A percentile compares a stretch with the other conserved stretches of the same genome.
phyloP scores from a whole-genome alignment of 768 basidiomycete genomes.

The Mycena sanguinolenta region DNA sequence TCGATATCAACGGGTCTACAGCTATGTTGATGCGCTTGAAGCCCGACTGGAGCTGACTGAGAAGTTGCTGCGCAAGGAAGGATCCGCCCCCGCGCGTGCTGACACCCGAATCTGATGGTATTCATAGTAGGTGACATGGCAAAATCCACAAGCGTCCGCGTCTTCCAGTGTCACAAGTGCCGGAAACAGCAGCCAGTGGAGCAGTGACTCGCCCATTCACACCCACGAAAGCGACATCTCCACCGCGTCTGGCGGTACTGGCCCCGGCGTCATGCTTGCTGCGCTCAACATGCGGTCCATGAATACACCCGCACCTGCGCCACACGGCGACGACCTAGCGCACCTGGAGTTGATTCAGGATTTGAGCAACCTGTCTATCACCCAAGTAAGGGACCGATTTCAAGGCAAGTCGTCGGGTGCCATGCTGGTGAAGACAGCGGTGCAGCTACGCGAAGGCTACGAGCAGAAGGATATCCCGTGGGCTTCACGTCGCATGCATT shows the following conservation, averaged over 20 bases:
- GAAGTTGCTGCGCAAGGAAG: constrained; percentile 9
- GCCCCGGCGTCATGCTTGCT: constrained; percentile 25
- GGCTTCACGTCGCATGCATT: constrained; percentile 17
- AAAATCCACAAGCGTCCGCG: not conserved
- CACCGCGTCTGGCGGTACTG: not conserved
- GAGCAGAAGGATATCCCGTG: constrained; percentile 18
- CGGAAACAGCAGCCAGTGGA: not conserved
- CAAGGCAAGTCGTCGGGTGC: constrained; percentile 24
- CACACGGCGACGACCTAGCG: constrained; percentile 28
- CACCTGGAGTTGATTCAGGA: constrained; percentile 23
- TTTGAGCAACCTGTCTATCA: constrained; percentile 2
- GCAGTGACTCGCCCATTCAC: not conserved
- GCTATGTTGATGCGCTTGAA: constrained; percentile 9
- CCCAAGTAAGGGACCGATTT: constrained; percentile 4
- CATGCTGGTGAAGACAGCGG: constrained; percentile 24
- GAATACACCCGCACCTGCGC: constrained; percentile 25
- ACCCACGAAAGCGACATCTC: not conserved
- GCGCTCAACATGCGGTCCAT: constrained; percentile 26
- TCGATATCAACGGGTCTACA: not conserved
- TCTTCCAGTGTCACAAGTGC: not conserved
- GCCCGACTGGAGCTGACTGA: constrained; percentile 3
- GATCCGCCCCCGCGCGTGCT: not conserved
- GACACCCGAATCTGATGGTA: not conserved
- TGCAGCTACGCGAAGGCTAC: constrained; percentile 13
- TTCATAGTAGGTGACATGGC: not conserved